Percentiles rank a stretch among this genome's conserved stretches.
phyloP scores from a whole-genome alignment of 2,329 filamentous ascomycete species.

The Chalara sp. region DNA sequence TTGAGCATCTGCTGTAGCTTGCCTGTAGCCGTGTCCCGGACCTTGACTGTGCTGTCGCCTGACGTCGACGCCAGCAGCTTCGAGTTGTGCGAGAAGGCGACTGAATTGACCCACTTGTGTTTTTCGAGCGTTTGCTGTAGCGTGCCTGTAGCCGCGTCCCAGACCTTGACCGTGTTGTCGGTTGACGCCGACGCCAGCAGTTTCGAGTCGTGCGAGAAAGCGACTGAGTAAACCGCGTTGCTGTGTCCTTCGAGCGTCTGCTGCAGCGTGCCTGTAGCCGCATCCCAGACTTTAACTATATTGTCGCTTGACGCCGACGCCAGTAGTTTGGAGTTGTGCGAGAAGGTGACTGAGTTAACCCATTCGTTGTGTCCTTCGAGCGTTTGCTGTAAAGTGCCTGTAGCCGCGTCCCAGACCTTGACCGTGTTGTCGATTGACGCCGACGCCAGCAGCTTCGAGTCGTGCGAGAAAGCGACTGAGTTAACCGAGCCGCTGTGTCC shows the following conservation, averaged over 20 bases:
- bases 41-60: background rate
- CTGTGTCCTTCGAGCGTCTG: constrained; percentile 1
- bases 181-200: background rate
- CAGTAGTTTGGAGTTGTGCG: constrained; percentile 7
- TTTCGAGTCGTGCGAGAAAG: background rate
- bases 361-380: constrained; percentile 3
- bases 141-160: background rate
- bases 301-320: constrained; percentile 3
- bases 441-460: too few relatives aligned
- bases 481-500: background rate
- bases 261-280: constrained; percentile 7
- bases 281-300: background rate
- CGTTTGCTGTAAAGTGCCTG: background rate
- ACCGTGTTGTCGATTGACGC: background rate
- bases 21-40: too few relatives aligned
- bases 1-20: too few relatives aligned
- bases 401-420: constrained; percentile 2
- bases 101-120: background rate
- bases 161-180: background rate
- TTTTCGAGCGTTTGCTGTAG: constrained; percentile 1
- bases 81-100: background rate
- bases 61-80: background rate
- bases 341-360: constrained; percentile 6
- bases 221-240: background rate
- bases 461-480: background rate